Evolutionary conservation across 345 rosid genomes (phyloP).

Genomic region (Eucalyptus virginea): DNA sequence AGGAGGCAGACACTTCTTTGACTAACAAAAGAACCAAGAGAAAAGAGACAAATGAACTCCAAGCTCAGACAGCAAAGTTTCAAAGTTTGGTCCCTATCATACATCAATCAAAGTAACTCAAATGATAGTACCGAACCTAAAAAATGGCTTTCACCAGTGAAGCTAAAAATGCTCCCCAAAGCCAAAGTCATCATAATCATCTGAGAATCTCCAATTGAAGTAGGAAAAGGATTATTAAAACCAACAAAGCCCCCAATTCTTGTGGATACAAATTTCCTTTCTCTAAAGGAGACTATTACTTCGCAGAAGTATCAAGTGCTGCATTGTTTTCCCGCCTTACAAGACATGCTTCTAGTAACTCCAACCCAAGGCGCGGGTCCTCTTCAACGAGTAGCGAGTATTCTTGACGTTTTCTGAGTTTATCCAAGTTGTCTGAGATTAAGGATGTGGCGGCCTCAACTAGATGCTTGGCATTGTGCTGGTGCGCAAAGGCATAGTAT

Average conservation of each 20-base stretch:
- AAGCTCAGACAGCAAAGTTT: background rate
- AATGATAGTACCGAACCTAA: background rate
- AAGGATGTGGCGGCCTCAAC: constrained; percentile 43
- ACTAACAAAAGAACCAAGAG: background rate
- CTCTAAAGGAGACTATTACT: background rate
- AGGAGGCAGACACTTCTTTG: background rate
- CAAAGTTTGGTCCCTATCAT: background rate
- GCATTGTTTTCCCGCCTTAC: constrained; percentile 50
- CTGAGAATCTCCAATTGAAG: background rate
- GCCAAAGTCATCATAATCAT: background rate
- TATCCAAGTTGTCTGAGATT: constrained; percentile 66
- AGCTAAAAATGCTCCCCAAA: background rate
- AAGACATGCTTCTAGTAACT: constrained; percentile 65
- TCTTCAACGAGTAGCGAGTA: constrained; percentile 56
- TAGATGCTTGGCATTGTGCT: constrained; percentile 60
- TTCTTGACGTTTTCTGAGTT: constrained; percentile 46
- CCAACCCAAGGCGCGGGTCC: constrained; percentile 62
- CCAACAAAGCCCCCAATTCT: background rate
- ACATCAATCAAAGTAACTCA: background rate
- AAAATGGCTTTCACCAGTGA: background rate
- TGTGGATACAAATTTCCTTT: background rate
- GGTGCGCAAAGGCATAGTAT: constrained; percentile 71
- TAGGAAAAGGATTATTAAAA: background rate
- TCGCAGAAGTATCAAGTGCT: background rate
- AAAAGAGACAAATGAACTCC: background rate